phyloP scores from a whole-genome alignment of 1,284 basidiomycete genomes.

The Trametes polyzona region DNA sequence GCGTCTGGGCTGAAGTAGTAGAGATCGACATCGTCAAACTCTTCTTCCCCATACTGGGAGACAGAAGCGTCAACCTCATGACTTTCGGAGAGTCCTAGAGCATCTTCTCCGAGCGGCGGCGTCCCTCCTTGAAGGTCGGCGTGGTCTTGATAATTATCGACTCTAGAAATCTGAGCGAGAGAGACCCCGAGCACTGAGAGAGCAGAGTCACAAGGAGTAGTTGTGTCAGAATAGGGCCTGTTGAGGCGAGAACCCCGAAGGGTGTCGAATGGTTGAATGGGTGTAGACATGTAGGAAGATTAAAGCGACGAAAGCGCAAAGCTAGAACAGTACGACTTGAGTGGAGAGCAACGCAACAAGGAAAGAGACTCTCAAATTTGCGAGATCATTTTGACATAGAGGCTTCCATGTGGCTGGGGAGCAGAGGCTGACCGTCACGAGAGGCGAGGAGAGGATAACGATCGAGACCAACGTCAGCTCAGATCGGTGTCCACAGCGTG shows the following conservation, averaged over 20 bases:
- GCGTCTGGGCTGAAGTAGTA: conserved; percentile 1
- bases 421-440: background rate
- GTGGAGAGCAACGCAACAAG: background rate
- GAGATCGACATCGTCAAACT: background rate
- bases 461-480: conserved; percentile 1
- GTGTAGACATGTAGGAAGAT: background rate
- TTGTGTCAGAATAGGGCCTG: background rate
- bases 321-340: background rate
- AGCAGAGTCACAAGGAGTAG: background rate
- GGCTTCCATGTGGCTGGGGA: background rate
- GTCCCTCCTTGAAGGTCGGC: background rate
- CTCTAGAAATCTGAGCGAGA: background rate
- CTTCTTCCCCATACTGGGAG: background rate
- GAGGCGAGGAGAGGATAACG: background rate
- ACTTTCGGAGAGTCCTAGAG: too few relatives aligned
- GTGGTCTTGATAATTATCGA: background rate
- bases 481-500: too few relatives aligned
- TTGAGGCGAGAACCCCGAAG: background rate
- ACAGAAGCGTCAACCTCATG: background rate
- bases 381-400: background rate
- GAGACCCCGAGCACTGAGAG: background rate
- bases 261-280: background rate
- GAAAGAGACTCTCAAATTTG: background rate
- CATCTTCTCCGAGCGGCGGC: background rate
- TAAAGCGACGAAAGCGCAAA: background rate